Evolutionary conservation across 2,329 filamentous ascomycete genomes (phyloP), one percentile per base, ranked within the genome.

Genomic region (Graphium sp.): DNA sequence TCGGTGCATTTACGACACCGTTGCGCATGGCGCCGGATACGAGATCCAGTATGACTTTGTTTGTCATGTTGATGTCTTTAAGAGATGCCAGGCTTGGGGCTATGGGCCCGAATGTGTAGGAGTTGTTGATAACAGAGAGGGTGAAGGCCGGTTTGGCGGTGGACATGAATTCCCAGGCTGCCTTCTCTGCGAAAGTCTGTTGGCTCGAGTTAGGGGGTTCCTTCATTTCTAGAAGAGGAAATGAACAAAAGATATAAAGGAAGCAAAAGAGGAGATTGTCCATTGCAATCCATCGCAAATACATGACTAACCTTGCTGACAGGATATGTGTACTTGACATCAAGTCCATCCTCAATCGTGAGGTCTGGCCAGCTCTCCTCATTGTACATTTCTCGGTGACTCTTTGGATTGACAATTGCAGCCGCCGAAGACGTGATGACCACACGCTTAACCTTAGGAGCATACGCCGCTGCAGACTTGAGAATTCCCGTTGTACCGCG

Each of bases 101-200:
- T 4, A 64, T 50, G n/a, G 74, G 73, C 0, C 74, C 74, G 22
- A 76, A 63, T 0, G 73, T 68, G 31, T 68, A 55, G 0, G 73
- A 72, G 29, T 67, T 66, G 41, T 68, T 69, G 39, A 79, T 66
- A 5, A 66, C 69, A 8, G 62, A 54, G 18, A 80, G 43, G 23
- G 66, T 61, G 40, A 79, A 80, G 52, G 40, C 67, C 55, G 18
- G 60, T 17, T 39, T 26, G 11, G 43, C 34, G 14, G 28, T 28
- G 3, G 30, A 21, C 18, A 42, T 29, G 34, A 39, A 47, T 3
- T 66, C 56, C 75, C 74, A 80, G 3, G 72, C 70, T 2, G 73
- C 67, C 34, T 60, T 65, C 41, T 80, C 74, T 1, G 72, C 73
- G 35, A 82, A 74, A 2, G 63, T 66, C 32, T 34, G 13, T 13